Base-by-base conservation (phyloP, 2,329 filamentous ascomycete genomes). In the Cercospora nicotianae region DNA sequence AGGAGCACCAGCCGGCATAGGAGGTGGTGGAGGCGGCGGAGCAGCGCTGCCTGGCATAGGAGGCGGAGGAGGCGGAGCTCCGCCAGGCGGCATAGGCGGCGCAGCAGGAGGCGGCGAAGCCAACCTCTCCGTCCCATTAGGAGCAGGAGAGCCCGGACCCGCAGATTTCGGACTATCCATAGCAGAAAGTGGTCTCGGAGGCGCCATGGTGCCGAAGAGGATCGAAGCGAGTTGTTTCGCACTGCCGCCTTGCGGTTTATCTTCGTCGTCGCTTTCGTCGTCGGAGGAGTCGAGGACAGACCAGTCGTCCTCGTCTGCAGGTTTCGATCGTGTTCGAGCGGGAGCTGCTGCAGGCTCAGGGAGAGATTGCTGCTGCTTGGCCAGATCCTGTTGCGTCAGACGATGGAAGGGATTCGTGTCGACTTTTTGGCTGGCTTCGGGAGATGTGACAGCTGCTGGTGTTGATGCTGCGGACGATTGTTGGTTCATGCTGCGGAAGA, bases 381-480 rank as follows among this genome's bases (percentile, higher is more conserved):
- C 79, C 60, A 81, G 76, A 76, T 87, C 84, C 70, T 92, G 86
- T 73, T 91, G 87, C 5, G 91, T 88, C 77, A 96, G 88, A 66
- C 93, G 91, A 79, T 96, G 92, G 88, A 98, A 99, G 4, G 95
- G 95, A 77, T 99, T 99, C 9, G 92, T 98, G n/a, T 92, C 94
- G 26, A 87, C 85, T 65, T 76, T 77, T 57, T 74, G 74, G 48
- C 74, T 72, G n/a, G 68, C 71, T 20, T 59, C 83, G 77, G 23
- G 83, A 76, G 26, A 82, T 12, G 66, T 65, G n/a, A 65, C 31
- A 76, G 31, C 84, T 78, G 83, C 82, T 71, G 79, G 79, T 18
- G 77, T 71, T 45, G 79, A 72, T 45, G 80, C 77, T 28, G 80
- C 67, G 1, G 80, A 75, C 7, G 80, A 71, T 33, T 63, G 79